Percentiles rank a stretch among this genome's conserved stretches.
Evolutionary conservation across 2,329 filamentous ascomycete species (phyloP).

Genomic region (Phialophora expanda): DNA sequence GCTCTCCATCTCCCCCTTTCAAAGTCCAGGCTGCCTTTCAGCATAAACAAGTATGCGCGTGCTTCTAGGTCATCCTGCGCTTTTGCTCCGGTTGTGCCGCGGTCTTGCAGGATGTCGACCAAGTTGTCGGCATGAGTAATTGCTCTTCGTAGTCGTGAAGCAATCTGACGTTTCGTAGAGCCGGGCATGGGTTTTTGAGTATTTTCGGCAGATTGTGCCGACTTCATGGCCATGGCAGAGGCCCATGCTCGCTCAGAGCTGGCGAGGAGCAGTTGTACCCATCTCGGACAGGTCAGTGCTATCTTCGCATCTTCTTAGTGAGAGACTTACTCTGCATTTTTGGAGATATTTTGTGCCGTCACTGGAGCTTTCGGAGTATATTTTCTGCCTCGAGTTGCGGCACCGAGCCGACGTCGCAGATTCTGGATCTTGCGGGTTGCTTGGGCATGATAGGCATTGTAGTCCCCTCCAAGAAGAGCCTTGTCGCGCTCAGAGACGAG

Average conservation of each 20-base stretch:
- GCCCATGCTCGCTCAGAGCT: slow-evolving; percentile 92
- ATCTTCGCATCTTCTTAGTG: background rate
- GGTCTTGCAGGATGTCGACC: slow-evolving; percentile 68
- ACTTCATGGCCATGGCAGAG: slow-evolving; percentile 93
- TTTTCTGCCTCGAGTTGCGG: slow-evolving; percentile 85
- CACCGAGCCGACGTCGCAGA: slow-evolving; percentile 81
- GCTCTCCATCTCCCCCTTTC: slow-evolving; percentile 86
- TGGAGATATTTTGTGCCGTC: slow-evolving; percentile 74
- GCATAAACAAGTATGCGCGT: slow-evolving; percentile 77
- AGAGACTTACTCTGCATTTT: slow-evolving; percentile 72
- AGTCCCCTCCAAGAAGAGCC: slow-evolving; percentile 85
- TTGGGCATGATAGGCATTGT: slow-evolving; percentile 80
- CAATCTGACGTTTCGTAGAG: slow-evolving; percentile 82
- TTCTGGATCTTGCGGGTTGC: slow-evolving; percentile 81
- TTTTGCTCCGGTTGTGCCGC: slow-evolving; percentile 67
- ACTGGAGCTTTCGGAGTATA: slow-evolving; percentile 73
- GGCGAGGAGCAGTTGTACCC: slow-evolving; percentile 78
- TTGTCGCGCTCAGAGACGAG: slow-evolving; percentile 79
- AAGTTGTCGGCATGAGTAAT: slow-evolving; percentile 71
- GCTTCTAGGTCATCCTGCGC: slow-evolving; percentile 80
- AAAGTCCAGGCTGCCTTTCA: slow-evolving; percentile 78
- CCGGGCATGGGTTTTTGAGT: slow-evolving; percentile 74
- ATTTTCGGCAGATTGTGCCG: slow-evolving; percentile 76
- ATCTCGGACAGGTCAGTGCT: slow-evolving; percentile 57
- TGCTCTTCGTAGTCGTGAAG: slow-evolving; percentile 84